Conservation (phyloP, 2,329 filamentous ascomycete species). For the Dactylonectria macrodidyma region DNA sequence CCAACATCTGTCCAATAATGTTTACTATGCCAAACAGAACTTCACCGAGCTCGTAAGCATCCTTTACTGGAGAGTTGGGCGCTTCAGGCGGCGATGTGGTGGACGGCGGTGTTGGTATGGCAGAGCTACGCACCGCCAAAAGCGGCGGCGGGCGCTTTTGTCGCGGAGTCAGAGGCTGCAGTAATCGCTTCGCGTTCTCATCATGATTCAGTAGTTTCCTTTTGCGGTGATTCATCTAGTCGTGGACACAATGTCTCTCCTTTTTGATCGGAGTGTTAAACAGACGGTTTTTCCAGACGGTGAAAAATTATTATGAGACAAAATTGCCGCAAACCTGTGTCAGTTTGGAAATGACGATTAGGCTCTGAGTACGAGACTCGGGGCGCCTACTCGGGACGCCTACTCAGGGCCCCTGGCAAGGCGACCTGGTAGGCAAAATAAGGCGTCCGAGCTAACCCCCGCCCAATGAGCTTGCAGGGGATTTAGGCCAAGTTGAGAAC, state of each 20-base stretch:
- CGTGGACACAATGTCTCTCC: not conserved
- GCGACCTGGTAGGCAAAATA: not conserved
- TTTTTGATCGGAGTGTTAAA: not conserved
- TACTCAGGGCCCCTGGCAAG: not conserved
- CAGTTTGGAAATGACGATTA: not conserved
- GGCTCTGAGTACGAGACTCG: not conserved
- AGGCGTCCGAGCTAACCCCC: not conserved
- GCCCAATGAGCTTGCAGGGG: not conserved
- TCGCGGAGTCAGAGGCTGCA: not conserved
- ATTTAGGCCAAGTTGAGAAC: not conserved
- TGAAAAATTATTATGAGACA: not conserved
- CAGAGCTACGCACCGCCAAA: not conserved
- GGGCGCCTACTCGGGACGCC: not conserved
- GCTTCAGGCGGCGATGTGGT: not conserved
- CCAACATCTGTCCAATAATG: no score
- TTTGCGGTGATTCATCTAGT: not conserved
- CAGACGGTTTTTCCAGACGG: no score
- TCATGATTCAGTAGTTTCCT: not conserved
- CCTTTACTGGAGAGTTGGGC: not conserved
- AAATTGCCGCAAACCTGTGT: not conserved
- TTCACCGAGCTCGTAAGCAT: not conserved
- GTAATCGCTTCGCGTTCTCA: not conserved
- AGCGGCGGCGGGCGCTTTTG: not conserved
- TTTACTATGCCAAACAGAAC: not conserved
- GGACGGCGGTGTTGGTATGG: not conserved